phyloP scores from a whole-genome alignment of 345 rosid species.

The Carallia pectinifolia region DNA sequence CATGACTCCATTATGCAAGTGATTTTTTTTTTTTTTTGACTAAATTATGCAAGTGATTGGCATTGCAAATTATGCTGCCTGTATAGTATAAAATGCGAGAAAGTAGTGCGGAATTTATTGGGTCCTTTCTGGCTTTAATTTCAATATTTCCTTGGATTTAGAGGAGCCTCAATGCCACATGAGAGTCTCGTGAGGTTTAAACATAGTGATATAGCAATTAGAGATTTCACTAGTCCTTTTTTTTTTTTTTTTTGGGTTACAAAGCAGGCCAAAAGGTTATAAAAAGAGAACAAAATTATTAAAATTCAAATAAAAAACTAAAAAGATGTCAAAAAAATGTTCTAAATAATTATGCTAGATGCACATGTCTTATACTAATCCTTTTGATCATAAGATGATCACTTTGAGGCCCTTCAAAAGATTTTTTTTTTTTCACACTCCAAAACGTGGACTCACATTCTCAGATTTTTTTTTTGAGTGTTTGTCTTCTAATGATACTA shows the following conservation, averaged over 20 bases:
- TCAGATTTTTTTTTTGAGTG: no score
- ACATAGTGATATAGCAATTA: conserved; percentile 51
- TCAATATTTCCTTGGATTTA: not conserved
- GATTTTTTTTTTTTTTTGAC: not conserved
- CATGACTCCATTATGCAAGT: not conserved
- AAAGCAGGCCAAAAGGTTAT: no score
- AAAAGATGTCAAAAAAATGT: no score
- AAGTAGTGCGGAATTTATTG: not conserved
- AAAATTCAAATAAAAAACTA: no score
- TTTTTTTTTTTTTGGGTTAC: no score
- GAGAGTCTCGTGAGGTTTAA: conserved; percentile 53
- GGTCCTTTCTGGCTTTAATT: no score
- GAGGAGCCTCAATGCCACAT: conserved; percentile 38
- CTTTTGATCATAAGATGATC: conserved; percentile 33
- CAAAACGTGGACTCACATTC: no score
- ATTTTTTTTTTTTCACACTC: no score
- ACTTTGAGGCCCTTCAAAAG: conserved; percentile 19
- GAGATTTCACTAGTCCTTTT: conserved; percentile 19
- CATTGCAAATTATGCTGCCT: not conserved
- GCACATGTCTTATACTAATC: not conserved
- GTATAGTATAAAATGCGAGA: conserved; percentile 6
- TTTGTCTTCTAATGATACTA: no score
- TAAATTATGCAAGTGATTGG: not conserved
- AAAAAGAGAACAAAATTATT: no score
- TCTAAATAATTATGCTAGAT: no score